Conservation (phyloP, 2,329 filamentous ascomycete genomes). For the Rutstroemia sp. region DNA sequence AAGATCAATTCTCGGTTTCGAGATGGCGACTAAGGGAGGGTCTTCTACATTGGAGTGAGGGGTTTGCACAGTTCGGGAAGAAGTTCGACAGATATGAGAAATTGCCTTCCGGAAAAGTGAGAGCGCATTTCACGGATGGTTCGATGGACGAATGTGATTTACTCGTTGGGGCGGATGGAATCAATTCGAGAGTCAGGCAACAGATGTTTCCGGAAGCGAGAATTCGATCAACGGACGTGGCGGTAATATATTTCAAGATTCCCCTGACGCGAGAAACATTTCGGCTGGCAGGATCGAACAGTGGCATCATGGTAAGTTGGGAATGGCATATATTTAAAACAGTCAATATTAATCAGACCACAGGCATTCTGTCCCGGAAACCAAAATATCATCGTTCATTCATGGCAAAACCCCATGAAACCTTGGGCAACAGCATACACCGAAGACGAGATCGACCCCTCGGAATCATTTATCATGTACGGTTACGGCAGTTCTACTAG, state of each 20-base stretch:
- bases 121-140: constrained; percentile 38
- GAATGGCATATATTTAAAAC: neutral
- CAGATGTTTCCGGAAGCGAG: constrained; percentile 21
- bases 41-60: constrained; percentile 16
- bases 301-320: constrained; percentile 18
- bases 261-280: constrained; percentile 21
- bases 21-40: constrained; percentile 21
- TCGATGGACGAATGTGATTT: constrained; percentile 40
- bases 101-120: constrained; percentile 26
- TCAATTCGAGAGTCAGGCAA: constrained; percentile 41
- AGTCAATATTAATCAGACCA: neutral
- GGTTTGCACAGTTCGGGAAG: constrained; percentile 29
- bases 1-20: constrained; percentile 23
- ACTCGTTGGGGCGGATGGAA: constrained; percentile 49
- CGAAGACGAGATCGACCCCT: constrained; percentile 15
- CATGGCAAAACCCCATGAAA: constrained; percentile 22
- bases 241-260: constrained; percentile 27
- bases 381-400: constrained; percentile 24
- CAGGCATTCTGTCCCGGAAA: constrained; percentile 21
- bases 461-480: constrained; percentile 28
- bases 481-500: constrained; percentile 18
- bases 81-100: constrained; percentile 25
- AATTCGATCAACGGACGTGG: constrained; percentile 15
- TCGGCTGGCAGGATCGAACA: constrained; percentile 13
- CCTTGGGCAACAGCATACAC: constrained; percentile 19